Conservation (phyloP, 139 green algal genomes). For the Picochlorum sp. region DNA sequence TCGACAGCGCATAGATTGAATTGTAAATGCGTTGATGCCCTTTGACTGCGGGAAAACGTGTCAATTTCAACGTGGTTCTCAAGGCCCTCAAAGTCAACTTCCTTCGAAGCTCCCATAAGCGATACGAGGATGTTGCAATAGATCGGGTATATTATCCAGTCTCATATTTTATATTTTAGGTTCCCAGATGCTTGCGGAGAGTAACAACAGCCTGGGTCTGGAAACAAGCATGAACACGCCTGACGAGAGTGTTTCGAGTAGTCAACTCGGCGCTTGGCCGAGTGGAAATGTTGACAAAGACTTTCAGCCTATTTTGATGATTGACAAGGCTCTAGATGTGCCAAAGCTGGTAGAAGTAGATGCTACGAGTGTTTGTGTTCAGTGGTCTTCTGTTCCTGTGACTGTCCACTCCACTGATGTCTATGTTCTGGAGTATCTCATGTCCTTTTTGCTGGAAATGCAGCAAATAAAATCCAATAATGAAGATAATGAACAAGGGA, state of each 20-base stretch:
- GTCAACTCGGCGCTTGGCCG: not conserved
- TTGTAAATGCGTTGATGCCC: no score
- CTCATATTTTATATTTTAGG: no score
- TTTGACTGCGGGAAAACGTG: no score
- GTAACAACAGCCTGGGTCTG: not conserved
- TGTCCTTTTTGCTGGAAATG: conserved; percentile 27
- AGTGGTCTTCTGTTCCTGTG: conserved; percentile 17
- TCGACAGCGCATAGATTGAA: no score
- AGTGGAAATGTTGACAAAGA: not conserved
- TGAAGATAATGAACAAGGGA: not conserved
- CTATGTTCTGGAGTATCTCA: conserved; percentile 11
- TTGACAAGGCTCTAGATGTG: conserved; percentile 7
- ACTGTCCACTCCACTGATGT: conserved; percentile 7
- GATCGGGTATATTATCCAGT: no score
- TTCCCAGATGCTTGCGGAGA: not conserved
- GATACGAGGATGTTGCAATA: no score
- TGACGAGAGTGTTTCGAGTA: not conserved
- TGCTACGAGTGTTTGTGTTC: conserved; percentile 13
- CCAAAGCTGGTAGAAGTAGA: conserved; percentile 5
- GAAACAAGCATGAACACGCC: not conserved
- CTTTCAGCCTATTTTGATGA: conserved; percentile 13
- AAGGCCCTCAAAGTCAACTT: no score
- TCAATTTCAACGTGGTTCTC: no score
- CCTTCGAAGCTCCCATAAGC: no score
- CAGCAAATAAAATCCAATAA: conserved; percentile 18